phyloP scores from a whole-genome alignment of 495 filamentous ascomycete species.

The Penicillium herquei region DNA sequence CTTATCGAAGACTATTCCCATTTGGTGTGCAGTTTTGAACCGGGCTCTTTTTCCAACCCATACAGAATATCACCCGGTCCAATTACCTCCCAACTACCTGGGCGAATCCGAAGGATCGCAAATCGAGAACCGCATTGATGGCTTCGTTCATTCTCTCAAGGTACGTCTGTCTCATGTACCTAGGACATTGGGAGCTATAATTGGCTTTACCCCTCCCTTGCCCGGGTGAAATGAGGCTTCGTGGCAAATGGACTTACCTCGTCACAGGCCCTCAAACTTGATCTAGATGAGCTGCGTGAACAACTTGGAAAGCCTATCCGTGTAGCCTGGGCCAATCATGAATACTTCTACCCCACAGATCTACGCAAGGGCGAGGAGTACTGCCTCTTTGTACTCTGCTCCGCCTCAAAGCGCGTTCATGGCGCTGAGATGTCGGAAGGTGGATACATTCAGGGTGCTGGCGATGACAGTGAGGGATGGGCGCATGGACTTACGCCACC shows the following conservation, averaged over 20 bases:
- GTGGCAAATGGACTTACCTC: background rate
- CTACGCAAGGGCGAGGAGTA: slow-evolving; percentile 42
- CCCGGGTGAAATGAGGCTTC: slow-evolving; percentile 6
- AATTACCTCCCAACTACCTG: slow-evolving; percentile 65
- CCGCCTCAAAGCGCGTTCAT: slow-evolving; percentile 66
- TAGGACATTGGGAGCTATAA: background rate
- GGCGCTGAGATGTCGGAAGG: slow-evolving; percentile 65
- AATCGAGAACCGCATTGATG: slow-evolving; percentile 64
- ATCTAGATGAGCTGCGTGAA: slow-evolving; percentile 37
- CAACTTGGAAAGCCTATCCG: slow-evolving; percentile 41
- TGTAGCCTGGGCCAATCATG: slow-evolving; percentile 43
- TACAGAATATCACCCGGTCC: slow-evolving; percentile 48
- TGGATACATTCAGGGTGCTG: slow-evolving; percentile 91
- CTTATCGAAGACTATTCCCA: slow-evolving; percentile 87
- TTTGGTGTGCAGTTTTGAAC: slow-evolving; percentile 89
- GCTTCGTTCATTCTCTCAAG: slow-evolving; percentile 63
- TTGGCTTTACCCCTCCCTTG: slow-evolving; percentile 2
- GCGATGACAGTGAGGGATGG: slow-evolving; percentile 92
- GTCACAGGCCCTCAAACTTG: slow-evolving; percentile 47
- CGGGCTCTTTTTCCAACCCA: slow-evolving; percentile 67
- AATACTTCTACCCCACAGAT: slow-evolving; percentile 37
- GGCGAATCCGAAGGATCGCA: slow-evolving; percentile 75
- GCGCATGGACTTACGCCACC: slow-evolving; percentile 70
- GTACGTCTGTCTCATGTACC: slow-evolving; percentile 24
- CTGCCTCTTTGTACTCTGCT: slow-evolving; percentile 73